Conservation (phyloP, 306 rosid genomes). For the Clitoria ternatea region DNA sequence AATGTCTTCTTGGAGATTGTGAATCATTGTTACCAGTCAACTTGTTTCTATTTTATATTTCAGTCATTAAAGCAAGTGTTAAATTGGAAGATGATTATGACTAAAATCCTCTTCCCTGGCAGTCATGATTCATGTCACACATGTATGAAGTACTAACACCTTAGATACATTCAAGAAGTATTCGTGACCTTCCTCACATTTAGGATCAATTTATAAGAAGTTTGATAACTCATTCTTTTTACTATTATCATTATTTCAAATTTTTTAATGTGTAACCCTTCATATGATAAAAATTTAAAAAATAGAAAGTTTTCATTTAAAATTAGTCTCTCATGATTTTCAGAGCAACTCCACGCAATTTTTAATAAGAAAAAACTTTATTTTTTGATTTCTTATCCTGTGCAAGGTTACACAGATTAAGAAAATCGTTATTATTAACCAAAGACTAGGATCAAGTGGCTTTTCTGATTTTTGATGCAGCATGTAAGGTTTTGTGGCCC, state of each 20-base stretch:
- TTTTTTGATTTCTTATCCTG: no score
- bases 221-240: neutral
- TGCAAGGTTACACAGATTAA: no score
- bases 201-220: neutral
- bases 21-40: constrained; percentile 17
- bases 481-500: constrained; percentile 1
- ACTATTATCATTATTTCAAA: no score
- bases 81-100: neutral
- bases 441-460: constrained; percentile 16
- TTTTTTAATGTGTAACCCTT: no score
- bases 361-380: no score
- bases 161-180: constrained; percentile 6
- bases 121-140: neutral
- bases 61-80: neutral
- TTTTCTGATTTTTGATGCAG: constrained; percentile 2
- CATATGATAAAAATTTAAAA: no score
- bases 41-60: neutral
- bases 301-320: no score
- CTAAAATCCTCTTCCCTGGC: constrained; percentile 1
- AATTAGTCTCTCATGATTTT: no score
- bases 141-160: neutral
- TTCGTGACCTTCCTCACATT: constrained; percentile 6
- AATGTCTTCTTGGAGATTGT: constrained; percentile 20
- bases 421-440: neutral
- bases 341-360: no score